Base-by-base conservation (phyloP, 2,329 filamentous ascomycete genomes). In the Fusarium anguioides region DNA sequence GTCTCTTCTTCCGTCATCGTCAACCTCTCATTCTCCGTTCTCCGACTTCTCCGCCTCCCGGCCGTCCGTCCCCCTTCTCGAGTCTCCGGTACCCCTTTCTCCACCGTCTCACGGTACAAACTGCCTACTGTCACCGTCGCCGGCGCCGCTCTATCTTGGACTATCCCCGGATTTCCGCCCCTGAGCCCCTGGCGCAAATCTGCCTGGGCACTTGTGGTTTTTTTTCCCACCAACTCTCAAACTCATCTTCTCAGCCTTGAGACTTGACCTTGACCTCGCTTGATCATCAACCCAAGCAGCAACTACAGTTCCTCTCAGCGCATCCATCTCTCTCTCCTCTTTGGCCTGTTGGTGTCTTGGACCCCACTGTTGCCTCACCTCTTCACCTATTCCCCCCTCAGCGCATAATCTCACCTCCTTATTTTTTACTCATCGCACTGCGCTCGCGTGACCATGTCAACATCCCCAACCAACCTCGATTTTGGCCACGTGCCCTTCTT, bases 401-500 rank as follows among this genome's bases (percentile, higher is more conserved):
- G 35, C 33, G 33, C 49, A 51, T 40, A 46, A 47, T 52, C 37
- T 64, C 44, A 55, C 45, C 41, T 59, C 52, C 37, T 52, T 54
- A 47, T 60, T 41, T 41, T 53, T 50, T 46, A 42, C 60, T 56
- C 56, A 49, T 53, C 40, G 50, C 42, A 56, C 57, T 59, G 44
- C 52, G 36, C 64, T 53, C 50, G 29, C 20, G 56, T 66, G 66
- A 72, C 50, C 68, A 80, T 80, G 78, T 74, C 77, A 51, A 72
- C 78, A 37, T 77, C 77, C 37, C 64, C 70, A 50, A 52, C 69
- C 58, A 75, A 73, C 61, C 73, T 72, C 69, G 72, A 76, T 55
- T 74, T 81, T 61, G 79, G 78, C 72, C 78, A 83, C 65, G 81
- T 89, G 58, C 86, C 81, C 71, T 85, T 86, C 80, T 91, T 98